Conservation (phyloP, 352 stramenopile species). For the Globisporangium barbulae region DNA sequence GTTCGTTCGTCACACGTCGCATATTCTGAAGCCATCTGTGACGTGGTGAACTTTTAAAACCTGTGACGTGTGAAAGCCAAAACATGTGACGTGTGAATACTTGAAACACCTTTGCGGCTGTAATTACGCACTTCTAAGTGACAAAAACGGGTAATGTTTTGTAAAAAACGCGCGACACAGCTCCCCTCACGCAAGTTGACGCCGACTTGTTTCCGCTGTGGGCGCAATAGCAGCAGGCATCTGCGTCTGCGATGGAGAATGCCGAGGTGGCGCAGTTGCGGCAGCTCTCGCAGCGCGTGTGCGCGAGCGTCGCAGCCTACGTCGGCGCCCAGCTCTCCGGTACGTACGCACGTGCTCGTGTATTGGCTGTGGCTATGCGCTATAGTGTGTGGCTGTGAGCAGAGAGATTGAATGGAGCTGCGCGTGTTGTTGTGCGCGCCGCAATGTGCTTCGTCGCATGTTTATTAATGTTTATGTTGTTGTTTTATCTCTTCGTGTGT, state of each 20-base stretch:
- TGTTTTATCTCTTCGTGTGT: neutral
- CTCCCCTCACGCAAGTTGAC: neutral
- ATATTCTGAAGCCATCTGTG: constrained; percentile 3
- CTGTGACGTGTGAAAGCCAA: constrained; percentile 12
- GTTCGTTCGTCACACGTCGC: constrained; percentile 4
- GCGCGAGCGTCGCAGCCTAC: constrained; percentile 67
- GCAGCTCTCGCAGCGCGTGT: constrained; percentile 61
- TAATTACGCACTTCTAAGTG: constrained; percentile 7
- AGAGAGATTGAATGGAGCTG: neutral
- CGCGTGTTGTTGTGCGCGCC: neutral
- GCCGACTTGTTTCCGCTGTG: neutral
- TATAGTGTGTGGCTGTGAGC: neutral
- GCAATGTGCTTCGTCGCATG: neutral
- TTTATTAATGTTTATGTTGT: neutral
- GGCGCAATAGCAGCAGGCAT: neutral
- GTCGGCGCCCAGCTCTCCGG: constrained; percentile 60
- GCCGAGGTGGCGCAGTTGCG: constrained; percentile 52
- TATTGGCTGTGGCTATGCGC: neutral
- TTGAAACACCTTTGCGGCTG: neutral
- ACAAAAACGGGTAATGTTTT: neutral
- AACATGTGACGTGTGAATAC: constrained; percentile 10
- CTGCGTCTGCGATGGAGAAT: constrained; percentile 44
- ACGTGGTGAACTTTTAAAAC: neutral
- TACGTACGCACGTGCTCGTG: constrained; percentile 17
- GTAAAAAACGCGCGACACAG: neutral